Evolutionary conservation across 2,329 filamentous ascomycete genomes (phyloP).

Genomic region (Rachicladosporium sp.): DNA sequence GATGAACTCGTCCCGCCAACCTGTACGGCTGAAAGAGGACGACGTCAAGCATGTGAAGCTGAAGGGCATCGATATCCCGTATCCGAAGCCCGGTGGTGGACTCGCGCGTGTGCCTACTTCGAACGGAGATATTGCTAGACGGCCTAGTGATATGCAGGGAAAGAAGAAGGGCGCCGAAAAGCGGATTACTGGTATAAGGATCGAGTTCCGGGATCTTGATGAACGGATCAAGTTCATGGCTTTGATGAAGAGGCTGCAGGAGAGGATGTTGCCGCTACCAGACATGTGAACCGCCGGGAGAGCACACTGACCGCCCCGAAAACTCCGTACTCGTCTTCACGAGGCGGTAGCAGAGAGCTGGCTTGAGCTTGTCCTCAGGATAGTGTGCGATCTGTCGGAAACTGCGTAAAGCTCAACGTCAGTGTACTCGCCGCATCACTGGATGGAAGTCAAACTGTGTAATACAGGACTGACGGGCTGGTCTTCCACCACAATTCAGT

Average conservation of each 20-base stretch:
- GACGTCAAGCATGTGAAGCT: slow-evolving; percentile 28
- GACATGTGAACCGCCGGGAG: slow-evolving; percentile 12
- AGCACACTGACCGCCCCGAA: no score
- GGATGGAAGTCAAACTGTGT: no score
- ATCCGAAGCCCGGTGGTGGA: slow-evolving; percentile 19
- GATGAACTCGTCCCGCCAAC: slow-evolving; percentile 27
- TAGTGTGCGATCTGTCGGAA: no score
- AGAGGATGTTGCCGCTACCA: slow-evolving; percentile 26
- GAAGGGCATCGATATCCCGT: slow-evolving; percentile 29
- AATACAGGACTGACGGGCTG: no score
- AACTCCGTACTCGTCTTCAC: no score
- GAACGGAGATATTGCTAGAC: slow-evolving; percentile 23
- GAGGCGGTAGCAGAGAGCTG: no score
- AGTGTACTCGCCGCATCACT: no score
- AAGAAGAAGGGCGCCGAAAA: slow-evolving; percentile 15
- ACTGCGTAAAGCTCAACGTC: no score
- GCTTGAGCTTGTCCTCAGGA: no score
- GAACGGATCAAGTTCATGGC: slow-evolving; percentile 30
- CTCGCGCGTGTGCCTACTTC: slow-evolving; percentile 15
- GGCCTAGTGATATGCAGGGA: slow-evolving; percentile 6
- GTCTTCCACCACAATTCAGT: no score
- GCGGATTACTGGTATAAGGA: slow-evolving; percentile 28
- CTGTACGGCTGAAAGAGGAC: slow-evolving; percentile 30
- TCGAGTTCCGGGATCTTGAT: slow-evolving; percentile 32
- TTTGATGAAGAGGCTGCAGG: slow-evolving; percentile 27